Percentiles rank a stretch among this genome's conserved stretches.
phyloP scores from a whole-genome alignment of 2,329 filamentous ascomycete genomes.

The Xylaria hypoxylon region DNA sequence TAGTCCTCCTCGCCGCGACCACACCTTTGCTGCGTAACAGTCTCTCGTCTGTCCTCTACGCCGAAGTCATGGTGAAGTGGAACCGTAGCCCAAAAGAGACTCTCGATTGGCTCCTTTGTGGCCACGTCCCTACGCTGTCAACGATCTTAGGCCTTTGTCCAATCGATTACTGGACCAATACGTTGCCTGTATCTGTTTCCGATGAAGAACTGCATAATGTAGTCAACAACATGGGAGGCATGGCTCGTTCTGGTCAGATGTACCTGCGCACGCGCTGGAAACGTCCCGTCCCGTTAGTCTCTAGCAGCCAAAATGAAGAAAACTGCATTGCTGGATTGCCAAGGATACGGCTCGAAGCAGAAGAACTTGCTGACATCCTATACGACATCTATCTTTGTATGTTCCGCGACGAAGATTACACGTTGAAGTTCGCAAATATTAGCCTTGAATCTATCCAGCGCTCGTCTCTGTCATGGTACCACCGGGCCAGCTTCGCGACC shows the following conservation, averaged over 20 bases:
- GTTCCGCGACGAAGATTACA: slow-evolving; percentile 30
- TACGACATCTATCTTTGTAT: slow-evolving; percentile 35
- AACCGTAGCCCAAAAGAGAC: slow-evolving; percentile 43
- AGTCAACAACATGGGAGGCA: not conserved
- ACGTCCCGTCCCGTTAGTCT: too few species aligned
- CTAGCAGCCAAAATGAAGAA: too few species aligned
- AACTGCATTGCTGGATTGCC: too few species aligned
- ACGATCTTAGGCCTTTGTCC: slow-evolving; percentile 63
- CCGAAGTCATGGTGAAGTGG: slow-evolving; percentile 58
- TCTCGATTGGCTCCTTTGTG: slow-evolving; percentile 59
- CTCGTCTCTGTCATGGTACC: slow-evolving; percentile 29
- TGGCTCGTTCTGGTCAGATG: too few species aligned
- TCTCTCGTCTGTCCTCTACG: slow-evolving; percentile 61
- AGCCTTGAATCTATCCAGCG: not conserved
- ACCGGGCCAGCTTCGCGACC: slow-evolving; percentile 30
- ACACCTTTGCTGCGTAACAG: slow-evolving; percentile 59
- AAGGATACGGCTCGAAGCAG: slow-evolving; percentile 28
- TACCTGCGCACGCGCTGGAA: slow-evolving; percentile 37
- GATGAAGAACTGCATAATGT: slow-evolving; percentile 18
- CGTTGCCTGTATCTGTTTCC: slow-evolving; percentile 9
- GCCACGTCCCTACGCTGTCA: slow-evolving; percentile 59
- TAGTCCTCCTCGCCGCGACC: slow-evolving; percentile 59
- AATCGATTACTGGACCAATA: slow-evolving; percentile 58
- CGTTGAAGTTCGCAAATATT: not conserved
- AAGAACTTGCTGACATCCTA: slow-evolving; percentile 27